Evolutionary conservation across 148 eudicot genomes (phyloP).

Genomic region (Cornus kousa): DNA sequence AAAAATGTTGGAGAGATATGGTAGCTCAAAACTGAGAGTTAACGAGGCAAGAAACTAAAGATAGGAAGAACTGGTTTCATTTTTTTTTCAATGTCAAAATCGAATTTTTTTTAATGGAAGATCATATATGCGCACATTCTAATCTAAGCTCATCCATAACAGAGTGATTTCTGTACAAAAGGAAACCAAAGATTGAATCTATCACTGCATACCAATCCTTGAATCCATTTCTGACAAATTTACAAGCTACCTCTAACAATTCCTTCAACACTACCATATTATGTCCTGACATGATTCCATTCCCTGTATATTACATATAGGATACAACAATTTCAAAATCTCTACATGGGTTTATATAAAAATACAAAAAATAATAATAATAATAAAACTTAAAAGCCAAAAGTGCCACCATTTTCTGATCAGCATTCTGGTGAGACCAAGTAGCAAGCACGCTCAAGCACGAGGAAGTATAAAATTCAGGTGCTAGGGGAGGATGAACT

Average conservation of each 20-base stretch:
- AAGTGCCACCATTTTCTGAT: not conserved
- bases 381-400: not conserved
- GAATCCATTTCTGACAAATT: not conserved
- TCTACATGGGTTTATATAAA: not conserved
- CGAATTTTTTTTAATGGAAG: too few species aligned
- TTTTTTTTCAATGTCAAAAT: too few species aligned
- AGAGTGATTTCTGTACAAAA: not conserved
- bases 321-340: not conserved
- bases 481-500: not conserved
- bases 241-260: not conserved
- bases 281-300: not conserved
- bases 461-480: not conserved
- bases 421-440: not conserved
- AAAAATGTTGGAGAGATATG: not conserved
- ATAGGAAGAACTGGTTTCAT: not conserved
- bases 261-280: not conserved
- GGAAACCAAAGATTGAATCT: not conserved
- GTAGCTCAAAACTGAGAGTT: too few species aligned
- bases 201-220: not conserved
- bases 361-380: not conserved
- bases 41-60: not conserved
- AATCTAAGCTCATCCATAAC: not conserved
- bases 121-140: too few species aligned
- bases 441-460: not conserved
- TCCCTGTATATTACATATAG: not conserved